Evolutionary conservation across 83 land plant genomes (phyloP).

Genomic region (Isoetes engelmannii): DNA sequence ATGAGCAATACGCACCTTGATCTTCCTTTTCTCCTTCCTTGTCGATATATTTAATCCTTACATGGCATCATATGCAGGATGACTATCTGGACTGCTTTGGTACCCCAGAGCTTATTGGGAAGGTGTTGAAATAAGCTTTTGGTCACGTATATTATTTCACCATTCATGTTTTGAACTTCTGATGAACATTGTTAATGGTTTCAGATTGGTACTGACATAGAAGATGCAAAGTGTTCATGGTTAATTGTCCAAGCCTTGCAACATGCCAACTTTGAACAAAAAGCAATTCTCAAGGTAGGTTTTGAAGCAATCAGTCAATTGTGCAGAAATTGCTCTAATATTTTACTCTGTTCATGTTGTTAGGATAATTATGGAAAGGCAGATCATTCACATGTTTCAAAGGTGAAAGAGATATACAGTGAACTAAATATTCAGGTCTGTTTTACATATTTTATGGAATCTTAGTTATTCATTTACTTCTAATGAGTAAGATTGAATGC

Average conservation of each 20-base stretch:
- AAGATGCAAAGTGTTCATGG: constrained; percentile 7
- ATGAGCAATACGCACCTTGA: too few species aligned
- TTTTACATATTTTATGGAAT: background rate
- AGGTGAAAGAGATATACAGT: too few species aligned
- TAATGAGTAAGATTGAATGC: background rate
- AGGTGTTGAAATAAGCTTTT: constrained; percentile 34
- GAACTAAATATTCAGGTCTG: too few species aligned
- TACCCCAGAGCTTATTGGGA: constrained; percentile 76
- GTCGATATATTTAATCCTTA: too few species aligned
- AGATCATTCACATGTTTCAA: too few species aligned
- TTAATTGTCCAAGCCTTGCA: constrained; percentile 2
- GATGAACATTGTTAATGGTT: background rate
- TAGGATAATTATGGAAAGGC: too few species aligned
- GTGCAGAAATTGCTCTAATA: too few species aligned
- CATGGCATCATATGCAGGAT: constrained; percentile 34
- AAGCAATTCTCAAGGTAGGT: background rate
- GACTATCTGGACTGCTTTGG: constrained; percentile 83
- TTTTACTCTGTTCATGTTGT: background rate
- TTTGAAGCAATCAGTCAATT: too few species aligned
- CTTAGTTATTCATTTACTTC: background rate
- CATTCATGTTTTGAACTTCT: background rate
- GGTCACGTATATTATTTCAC: too few species aligned
- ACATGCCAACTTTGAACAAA: constrained; percentile 1
- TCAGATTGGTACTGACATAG: constrained; percentile 10
- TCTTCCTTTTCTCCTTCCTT: too few species aligned